phyloP scores from a whole-genome alignment of 2,329 filamentous ascomycete species.

The Verticillium dahliae region DNA sequence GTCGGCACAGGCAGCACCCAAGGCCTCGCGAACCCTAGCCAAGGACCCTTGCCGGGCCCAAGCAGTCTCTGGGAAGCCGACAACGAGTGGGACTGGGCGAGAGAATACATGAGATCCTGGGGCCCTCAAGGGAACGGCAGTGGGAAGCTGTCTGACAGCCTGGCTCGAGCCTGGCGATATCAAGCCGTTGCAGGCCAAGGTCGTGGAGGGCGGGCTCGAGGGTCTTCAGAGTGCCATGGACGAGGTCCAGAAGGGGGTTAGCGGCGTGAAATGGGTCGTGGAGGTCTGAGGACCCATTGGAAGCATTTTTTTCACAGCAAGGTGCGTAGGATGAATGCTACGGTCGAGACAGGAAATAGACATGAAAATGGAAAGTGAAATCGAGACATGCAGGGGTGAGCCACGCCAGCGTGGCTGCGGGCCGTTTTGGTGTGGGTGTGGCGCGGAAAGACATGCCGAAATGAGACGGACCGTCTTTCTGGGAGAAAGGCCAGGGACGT shows the following conservation, averaged over 20 bases:
- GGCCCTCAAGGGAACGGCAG: not conserved
- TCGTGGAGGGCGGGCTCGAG: constrained; percentile 27
- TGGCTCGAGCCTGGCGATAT: constrained; percentile 27
- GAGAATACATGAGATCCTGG: not conserved
- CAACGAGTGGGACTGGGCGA: not conserved
- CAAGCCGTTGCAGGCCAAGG: constrained; percentile 29
- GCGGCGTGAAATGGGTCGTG: constrained; percentile 33
- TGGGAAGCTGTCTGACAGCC: not conserved
- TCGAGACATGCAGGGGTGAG: not conserved
- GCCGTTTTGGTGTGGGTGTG: not conserved
- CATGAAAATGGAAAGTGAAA: not conserved
- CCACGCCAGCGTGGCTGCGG: not conserved
- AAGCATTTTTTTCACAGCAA: too few relatives aligned
- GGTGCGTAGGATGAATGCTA: not conserved
- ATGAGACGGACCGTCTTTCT: not conserved
- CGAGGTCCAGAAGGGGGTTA: constrained; percentile 32
- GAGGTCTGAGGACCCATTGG: not conserved
- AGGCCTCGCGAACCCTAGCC: not conserved
- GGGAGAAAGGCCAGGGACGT: not conserved
- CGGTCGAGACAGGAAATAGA: not conserved
- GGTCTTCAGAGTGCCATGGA: constrained; percentile 35
- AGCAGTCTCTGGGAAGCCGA: not conserved
- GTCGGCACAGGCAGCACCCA: not conserved
- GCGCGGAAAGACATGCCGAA: not conserved
- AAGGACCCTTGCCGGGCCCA: not conserved